Evolutionary conservation across 2,329 filamentous ascomycete genomes (phyloP).

Genomic region (Venturia asperata): DNA sequence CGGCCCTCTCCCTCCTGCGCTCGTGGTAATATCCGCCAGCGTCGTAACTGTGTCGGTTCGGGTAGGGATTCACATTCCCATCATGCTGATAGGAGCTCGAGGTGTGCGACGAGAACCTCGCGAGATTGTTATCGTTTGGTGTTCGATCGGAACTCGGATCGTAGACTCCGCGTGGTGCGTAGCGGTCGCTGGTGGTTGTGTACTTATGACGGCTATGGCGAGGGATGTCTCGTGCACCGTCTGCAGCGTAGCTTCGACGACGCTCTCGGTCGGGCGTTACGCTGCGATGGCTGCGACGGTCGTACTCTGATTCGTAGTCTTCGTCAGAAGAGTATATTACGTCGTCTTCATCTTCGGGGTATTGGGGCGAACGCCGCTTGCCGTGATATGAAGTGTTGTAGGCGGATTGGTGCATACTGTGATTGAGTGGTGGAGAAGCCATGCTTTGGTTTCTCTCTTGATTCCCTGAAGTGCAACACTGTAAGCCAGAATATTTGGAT

Average conservation of each 20-base stretch:
- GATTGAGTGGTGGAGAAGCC: constrained; percentile 8
- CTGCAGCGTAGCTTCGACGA: background rate
- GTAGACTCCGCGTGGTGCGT: background rate
- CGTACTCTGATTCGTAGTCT: constrained; percentile 7
- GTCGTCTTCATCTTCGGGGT: background rate
- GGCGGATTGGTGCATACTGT: constrained; percentile 10
- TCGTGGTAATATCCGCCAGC: background rate
- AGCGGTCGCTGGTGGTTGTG: background rate
- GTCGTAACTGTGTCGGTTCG: background rate
- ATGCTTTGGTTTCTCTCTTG: background rate
- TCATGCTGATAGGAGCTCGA: background rate
- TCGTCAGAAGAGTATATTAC: background rate
- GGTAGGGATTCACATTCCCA: background rate
- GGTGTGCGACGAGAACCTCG: too few species aligned
- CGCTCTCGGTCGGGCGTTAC: background rate
- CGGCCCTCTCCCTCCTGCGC: background rate
- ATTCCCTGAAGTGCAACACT: background rate
- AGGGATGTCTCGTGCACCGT: constrained; percentile 4
- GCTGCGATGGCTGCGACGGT: constrained; percentile 1
- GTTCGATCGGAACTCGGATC: background rate
- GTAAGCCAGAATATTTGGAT: background rate
- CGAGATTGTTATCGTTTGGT: background rate
- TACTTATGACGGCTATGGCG: background rate
- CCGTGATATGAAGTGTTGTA: constrained; percentile 1
- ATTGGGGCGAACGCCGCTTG: background rate